Evolutionary conservation across 2,329 filamentous ascomycete genomes (phyloP).

Genomic region (Arthrobotrys sphaeroides): DNA sequence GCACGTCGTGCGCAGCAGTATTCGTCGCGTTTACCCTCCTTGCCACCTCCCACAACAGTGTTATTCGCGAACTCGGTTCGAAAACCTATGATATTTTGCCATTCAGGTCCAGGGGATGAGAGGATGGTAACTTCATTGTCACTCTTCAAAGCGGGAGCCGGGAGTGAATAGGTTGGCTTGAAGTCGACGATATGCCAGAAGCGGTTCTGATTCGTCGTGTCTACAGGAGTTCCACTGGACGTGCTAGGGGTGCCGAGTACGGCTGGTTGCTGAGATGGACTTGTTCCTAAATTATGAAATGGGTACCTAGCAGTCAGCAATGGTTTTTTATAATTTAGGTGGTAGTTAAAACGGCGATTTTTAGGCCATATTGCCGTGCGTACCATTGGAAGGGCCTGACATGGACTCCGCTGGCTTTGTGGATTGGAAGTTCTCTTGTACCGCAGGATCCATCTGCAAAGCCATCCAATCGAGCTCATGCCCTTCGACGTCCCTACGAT

Average conservation of each 20-base stretch:
- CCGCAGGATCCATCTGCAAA: neutral
- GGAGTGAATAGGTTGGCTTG: neutral
- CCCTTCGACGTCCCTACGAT: constrained; percentile 4
- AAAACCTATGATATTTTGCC: neutral
- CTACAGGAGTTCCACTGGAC: no score
- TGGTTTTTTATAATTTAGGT: no score
- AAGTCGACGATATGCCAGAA: constrained; percentile 4
- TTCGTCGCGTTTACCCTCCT: neutral
- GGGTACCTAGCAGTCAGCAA: no score
- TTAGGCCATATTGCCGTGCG: no score
- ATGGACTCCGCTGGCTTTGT: no score
- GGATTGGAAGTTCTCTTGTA: neutral
- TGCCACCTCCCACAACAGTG: neutral
- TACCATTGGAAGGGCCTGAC: no score
- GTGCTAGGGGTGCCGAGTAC: no score
- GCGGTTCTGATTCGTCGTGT: neutral
- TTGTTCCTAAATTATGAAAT: no score
- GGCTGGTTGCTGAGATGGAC: no score
- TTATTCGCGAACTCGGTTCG: neutral
- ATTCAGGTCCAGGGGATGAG: neutral
- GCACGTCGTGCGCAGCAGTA: neutral
- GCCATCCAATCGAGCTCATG: constrained; percentile 26
- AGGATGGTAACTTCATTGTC: neutral
- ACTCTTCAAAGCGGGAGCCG: neutral
- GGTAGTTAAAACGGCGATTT: no score